These are phyloP conservation scores for Chytridium lagenaria DNA, from an alignment of 371 early-diverging fungal species.

Conservation along the genomic window DNA sequence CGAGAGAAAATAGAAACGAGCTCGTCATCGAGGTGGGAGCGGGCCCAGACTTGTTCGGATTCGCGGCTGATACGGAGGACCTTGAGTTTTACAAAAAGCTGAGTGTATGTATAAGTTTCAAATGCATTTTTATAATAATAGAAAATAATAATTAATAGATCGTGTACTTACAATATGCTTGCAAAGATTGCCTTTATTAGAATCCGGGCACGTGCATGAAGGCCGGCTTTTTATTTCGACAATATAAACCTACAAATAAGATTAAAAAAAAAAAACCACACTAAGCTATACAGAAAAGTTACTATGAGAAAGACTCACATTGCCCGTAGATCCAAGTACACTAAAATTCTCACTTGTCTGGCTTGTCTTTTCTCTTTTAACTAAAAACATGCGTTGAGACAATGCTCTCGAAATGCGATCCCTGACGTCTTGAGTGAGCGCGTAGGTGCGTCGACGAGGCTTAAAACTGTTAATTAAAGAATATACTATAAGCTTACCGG, in stretches of 20 bases:
- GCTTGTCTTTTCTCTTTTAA: not conserved
- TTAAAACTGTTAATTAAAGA: too few species aligned
- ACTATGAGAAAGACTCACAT: constrained; percentile 5
- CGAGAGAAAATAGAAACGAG: constrained; percentile 1
- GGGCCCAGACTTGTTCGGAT: not conserved
- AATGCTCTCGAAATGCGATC: constrained; percentile 1
- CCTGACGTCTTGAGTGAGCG: not conserved
- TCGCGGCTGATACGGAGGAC: constrained; percentile 8
- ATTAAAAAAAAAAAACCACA: not conserved
- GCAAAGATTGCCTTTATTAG: not conserved
- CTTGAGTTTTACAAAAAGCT: constrained; percentile 12
- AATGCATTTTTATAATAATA: not conserved
- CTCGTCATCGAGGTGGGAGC: constrained; percentile 1
- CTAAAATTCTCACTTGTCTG: not conserved
- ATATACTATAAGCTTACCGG: too few species aligned
- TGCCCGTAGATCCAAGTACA: constrained; percentile 14
- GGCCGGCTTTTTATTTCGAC: not conserved
- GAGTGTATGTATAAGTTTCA: too few species aligned
- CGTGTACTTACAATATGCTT: constrained; percentile 13
- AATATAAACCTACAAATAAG: constrained; percentile 1
- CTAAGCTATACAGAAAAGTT: not conserved
- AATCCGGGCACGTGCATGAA: constrained; percentile 15
- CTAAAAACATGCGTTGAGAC: constrained; percentile 15
- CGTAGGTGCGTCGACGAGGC: too few species aligned
- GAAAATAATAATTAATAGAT: not conserved